phyloP scores from a whole-genome alignment of 2,329 filamentous ascomycete genomes.

The Xylariaceae sp. region DNA sequence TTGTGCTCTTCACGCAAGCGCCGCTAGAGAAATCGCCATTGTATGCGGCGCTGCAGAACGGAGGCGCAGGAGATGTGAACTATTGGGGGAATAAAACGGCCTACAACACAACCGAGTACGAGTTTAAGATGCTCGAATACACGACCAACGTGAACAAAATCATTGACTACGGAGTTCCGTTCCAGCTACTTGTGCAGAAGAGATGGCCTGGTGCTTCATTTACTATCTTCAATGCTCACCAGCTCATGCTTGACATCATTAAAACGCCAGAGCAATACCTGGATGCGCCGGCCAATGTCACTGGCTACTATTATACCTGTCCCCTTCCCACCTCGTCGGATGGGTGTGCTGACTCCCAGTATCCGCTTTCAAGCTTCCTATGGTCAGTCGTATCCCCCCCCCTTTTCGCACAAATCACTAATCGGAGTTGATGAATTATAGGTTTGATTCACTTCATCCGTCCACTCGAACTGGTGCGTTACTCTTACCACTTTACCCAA shows the following conservation, averaged over 20 bases:
- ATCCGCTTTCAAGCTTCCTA: conserved; percentile 64
- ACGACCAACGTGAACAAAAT: conserved; percentile 56
- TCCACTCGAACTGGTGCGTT: conserved; percentile 63
- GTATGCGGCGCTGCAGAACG: conserved; percentile 59
- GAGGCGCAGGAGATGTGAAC: conserved; percentile 48
- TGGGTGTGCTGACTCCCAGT: conserved; percentile 47
- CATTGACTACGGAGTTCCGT: conserved; percentile 56
- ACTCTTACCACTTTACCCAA: conserved; percentile 41
- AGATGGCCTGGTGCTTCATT: conserved; percentile 65
- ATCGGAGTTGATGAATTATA: conserved; percentile 25
- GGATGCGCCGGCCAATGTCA: conserved; percentile 66
- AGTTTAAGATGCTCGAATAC: conserved; percentile 57
- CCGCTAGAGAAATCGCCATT: conserved; percentile 72
- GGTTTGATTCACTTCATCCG: conserved; percentile 73
- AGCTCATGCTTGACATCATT: conserved; percentile 69
- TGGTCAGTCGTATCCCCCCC: conserved; percentile 56
- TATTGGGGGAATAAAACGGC: conserved; percentile 54
- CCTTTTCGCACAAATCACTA: background rate
- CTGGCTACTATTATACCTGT: conserved; percentile 64
- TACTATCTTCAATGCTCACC: conserved; percentile 71
- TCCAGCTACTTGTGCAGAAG: conserved; percentile 49
- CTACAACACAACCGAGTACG: conserved; percentile 55
- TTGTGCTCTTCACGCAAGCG: conserved; percentile 73
- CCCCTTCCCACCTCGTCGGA: conserved; percentile 25
- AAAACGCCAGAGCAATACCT: conserved; percentile 65